Percentiles rank a stretch among this genome's conserved stretches.
Conservation (phyloP, 192 early-diverging fungal genomes). For the Helicostylum pulchrum region DNA sequence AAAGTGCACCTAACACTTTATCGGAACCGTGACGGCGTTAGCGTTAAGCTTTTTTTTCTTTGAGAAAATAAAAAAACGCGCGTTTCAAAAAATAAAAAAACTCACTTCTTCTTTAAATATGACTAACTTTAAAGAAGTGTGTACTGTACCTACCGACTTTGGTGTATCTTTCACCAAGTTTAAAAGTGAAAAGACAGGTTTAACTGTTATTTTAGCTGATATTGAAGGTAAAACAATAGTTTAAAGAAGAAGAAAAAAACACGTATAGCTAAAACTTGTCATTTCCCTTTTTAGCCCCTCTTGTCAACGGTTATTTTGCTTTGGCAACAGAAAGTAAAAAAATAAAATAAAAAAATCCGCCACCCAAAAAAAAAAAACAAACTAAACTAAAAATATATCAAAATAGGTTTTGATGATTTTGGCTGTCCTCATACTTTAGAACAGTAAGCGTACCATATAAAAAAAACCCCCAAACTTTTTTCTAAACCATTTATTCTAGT, state of each 20-base stretch:
- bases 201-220: slow-evolving; percentile 52
- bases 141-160: slow-evolving; percentile 43
- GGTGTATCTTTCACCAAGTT: slow-evolving; percentile 52
- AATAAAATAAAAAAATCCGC: background rate
- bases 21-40: too few relatives aligned
- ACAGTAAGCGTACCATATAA: slow-evolving; percentile 40
- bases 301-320: slow-evolving; percentile 55
- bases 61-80: too few relatives aligned
- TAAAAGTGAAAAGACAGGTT: slow-evolving; percentile 44
- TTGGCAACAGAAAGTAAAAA: slow-evolving; percentile 56
- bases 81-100: too few relatives aligned
- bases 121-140: slow-evolving; percentile 38
- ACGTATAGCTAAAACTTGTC: background rate
- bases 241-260: background rate
- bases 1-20: too few relatives aligned
- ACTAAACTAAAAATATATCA: background rate
- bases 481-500: slow-evolving; percentile 28
- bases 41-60: too few relatives aligned
- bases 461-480: background rate
- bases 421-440: slow-evolving; percentile 60
- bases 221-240: slow-evolving; percentile 42
- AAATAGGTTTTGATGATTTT: slow-evolving; percentile 53
- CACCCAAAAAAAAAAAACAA: background rate
- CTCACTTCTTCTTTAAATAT: background rate
- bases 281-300: slow-evolving; percentile 40